These are phyloP conservation scores for Mycothermus thermophilus DNA, from an alignment of 495 filamentous ascomycete genomes.

Conservation along the genomic window DNA sequence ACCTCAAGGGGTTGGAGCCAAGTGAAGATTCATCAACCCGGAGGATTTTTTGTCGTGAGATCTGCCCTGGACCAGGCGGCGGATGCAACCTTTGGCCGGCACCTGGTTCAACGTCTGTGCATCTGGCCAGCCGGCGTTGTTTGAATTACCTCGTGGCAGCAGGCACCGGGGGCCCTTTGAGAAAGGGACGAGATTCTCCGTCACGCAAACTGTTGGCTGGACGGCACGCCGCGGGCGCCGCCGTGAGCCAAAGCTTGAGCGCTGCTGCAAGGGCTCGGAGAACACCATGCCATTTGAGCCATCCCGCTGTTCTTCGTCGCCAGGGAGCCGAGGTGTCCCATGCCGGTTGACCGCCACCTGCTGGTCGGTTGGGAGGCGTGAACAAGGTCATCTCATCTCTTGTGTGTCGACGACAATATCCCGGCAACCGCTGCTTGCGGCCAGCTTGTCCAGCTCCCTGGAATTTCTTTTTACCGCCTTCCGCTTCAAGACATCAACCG, in stretches of 20 bases:
- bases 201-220: not conserved
- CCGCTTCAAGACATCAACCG: slow-evolving; percentile 3
- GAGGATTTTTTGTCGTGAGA: slow-evolving; percentile 19
- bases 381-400: no score
- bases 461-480: not conserved
- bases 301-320: no score
- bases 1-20: slow-evolving; percentile 22
- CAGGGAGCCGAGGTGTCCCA: no score
- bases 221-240: not conserved
- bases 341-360: not conserved
- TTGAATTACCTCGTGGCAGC: no score
- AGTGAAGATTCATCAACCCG: no score
- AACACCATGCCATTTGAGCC: no score
- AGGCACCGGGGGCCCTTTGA: not conserved
- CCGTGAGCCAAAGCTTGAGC: not conserved
- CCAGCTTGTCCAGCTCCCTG: not conserved
- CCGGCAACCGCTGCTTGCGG: no score
- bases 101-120: slow-evolving; percentile 9
- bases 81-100: slow-evolving; percentile 12
- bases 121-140: slow-evolving; percentile 1
- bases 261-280: slow-evolving; percentile 8
- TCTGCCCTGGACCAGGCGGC: slow-evolving; percentile 15
- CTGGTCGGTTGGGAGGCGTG: no score
- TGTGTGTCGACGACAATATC: no score
- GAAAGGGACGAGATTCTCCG: not conserved